Evolutionary conservation across 768 basidiomycete species (phyloP), one percentile per base, ranked within the genome.

Genomic region (Russula emetica): DNA sequence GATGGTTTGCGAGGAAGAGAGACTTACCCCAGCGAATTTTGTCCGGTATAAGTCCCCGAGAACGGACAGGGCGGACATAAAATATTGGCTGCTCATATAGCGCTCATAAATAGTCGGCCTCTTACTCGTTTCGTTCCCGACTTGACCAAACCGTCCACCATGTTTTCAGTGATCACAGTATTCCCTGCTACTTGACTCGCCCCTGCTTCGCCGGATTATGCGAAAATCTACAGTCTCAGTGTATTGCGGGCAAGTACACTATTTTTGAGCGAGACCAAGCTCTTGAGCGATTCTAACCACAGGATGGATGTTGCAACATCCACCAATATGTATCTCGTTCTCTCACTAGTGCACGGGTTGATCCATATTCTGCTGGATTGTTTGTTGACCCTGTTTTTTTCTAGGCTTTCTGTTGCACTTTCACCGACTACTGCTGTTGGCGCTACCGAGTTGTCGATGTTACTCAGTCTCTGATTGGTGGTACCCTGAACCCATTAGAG

Each of bases 61-160:
- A n/a, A n/a, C n/a, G n/a, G n/a, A n/a, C n/a, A n/a, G n/a, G n/a
- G n/a, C n/a, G n/a, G n/a, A n/a, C n/a, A n/a, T n/a, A n/a, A n/a
- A n/a, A n/a, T n/a, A n/a, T n/a, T 11, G 10, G 9, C 52, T 10
- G 28, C 28, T 45, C 44, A 20, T 44, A 7, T n/a, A n/a, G 8
- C 9, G 20, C 20, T 8, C 52, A n/a, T 53, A 34, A 16, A 8
- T 24, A 11, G 5, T 49, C 26, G 8, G 11, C 45, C 24, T 16
- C 13, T 16, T 18, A 24, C 61, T 61, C 61, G 54, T 38, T 42
- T 61, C 61, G 53, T 28, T 24, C 26, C 53, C 54, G 61, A 61
- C 44, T 47, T 44, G 53, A 34, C 5, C 6, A 40, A 1, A 5
- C 11, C n/a, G 45, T 1, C 10, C 45, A 47, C 11, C 1, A 5